These are phyloP conservation scores for Calocybe gambosa DNA, from an alignment of 1,284 basidiomycete genomes.

Conservation along the genomic window DNA sequence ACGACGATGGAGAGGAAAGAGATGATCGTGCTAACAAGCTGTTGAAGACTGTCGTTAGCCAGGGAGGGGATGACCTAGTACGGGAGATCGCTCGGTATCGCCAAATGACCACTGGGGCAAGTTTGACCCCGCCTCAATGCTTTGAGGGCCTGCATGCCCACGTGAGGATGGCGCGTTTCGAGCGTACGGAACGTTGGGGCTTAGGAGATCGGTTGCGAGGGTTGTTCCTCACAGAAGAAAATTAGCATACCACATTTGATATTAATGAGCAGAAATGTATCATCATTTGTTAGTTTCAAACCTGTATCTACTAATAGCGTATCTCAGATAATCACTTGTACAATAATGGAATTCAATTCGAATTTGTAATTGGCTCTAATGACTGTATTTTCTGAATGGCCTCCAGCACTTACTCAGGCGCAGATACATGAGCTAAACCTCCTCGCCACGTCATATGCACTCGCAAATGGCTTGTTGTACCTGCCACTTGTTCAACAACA, in stretches of 20 bases:
- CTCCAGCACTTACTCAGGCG: conserved; percentile 55
- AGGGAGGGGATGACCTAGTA: conserved; percentile 42
- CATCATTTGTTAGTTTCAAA: no score
- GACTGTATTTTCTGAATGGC: conserved; percentile 57
- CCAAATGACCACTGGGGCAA: conserved; percentile 19
- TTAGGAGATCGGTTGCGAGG: conserved; percentile 20
- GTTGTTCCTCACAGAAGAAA: conserved; percentile 7
- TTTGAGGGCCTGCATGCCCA: conserved; percentile 19
- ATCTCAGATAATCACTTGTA: no score
- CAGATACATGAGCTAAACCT: conserved; percentile 57
- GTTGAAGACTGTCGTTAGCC: conserved; percentile 45
- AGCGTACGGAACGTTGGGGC: conserved; percentile 20
- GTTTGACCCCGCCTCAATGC: conserved; percentile 28
- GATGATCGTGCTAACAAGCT: conserved; percentile 45
- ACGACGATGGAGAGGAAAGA: conserved; percentile 15
- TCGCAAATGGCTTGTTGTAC: conserved; percentile 82
- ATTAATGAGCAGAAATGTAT: no score
- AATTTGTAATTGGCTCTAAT: conserved; percentile 13
- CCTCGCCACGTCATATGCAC: conserved; percentile 77
- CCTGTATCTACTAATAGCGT: no score
- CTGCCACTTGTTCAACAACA: conserved; percentile 53
- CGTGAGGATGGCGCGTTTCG: conserved; percentile 17
- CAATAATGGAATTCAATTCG: no score
- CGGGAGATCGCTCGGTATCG: conserved; percentile 50
- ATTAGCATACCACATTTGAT: no score